A percentile compares a stretch with the other conserved stretches of the same genome.
phyloP scores from a whole-genome alignment of 2,329 filamentous ascomycete species.

The Fusarium sp. region DNA sequence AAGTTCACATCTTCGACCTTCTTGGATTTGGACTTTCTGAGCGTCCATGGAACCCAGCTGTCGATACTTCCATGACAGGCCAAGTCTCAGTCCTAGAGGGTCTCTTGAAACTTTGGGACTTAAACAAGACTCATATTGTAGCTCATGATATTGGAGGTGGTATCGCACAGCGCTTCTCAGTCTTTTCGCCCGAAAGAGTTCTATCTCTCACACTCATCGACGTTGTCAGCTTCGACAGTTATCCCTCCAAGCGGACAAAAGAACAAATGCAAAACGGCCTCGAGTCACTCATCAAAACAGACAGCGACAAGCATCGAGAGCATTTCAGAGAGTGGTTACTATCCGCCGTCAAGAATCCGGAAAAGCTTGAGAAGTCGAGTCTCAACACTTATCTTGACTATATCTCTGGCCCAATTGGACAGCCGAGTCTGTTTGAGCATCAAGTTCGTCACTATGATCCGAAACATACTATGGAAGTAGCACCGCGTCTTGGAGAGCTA shows the following conservation, averaged over 20 bases:
- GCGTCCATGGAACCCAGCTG: conserved; percentile 45
- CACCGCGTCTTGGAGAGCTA: conserved; percentile 42
- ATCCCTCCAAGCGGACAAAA: conserved; percentile 50
- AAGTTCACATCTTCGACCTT: conserved; percentile 49
- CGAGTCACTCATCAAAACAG: conserved; percentile 44
- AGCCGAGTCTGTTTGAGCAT: conserved; percentile 51
- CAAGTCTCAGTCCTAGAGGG: conserved; percentile 49
- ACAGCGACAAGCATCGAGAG: conserved; percentile 35
- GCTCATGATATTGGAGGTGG: conserved; percentile 52
- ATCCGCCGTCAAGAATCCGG: conserved; percentile 37
- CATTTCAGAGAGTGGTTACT: conserved; percentile 50
- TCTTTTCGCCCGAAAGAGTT: conserved; percentile 42
- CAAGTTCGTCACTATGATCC: conserved; percentile 52
- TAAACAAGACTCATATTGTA: conserved; percentile 46
- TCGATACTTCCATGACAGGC: conserved; percentile 52
- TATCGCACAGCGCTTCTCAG: conserved; percentile 47
- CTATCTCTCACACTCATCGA: conserved; percentile 50
- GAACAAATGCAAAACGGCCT: conserved; percentile 50
- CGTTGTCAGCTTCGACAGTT: conserved; percentile 52
- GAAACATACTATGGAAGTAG: conserved; percentile 52
- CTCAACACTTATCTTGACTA: conserved; percentile 48
- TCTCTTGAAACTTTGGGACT: conserved; percentile 46
- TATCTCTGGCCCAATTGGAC: conserved; percentile 51
- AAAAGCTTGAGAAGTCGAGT: conserved; percentile 35
- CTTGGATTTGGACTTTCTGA: conserved; percentile 52